Conservation (phyloP, 768 basidiomycete species). For the Lactarius deliciosus region DNA sequence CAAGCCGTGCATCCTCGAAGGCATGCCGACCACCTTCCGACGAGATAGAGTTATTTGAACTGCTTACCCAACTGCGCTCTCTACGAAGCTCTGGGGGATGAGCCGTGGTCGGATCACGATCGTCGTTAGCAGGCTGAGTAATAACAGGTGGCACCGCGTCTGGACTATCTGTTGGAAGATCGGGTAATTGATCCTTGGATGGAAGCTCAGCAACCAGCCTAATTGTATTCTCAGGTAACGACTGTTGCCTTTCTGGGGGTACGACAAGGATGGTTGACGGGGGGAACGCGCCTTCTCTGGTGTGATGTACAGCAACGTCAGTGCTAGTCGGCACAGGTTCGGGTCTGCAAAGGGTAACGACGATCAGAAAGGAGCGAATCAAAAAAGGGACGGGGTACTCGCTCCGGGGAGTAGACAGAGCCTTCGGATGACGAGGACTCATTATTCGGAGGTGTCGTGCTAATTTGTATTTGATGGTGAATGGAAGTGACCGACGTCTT, state of each 20-base stretch:
- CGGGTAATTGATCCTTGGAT: slow-evolving; percentile 16
- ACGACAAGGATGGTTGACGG: slow-evolving; percentile 40
- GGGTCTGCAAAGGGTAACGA: slow-evolving; percentile 11
- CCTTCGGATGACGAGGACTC: slow-evolving; percentile 14
- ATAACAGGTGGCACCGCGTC: slow-evolving; percentile 3
- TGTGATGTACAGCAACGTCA: slow-evolving; percentile 12
- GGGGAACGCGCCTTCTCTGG: slow-evolving; percentile 67
- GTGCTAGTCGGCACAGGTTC: slow-evolving; percentile 6
- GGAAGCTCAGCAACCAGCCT: slow-evolving; percentile 21
- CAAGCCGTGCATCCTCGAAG: slow-evolving; percentile 15
- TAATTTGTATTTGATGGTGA: slow-evolving; percentile 19
- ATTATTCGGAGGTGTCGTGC: not conserved
- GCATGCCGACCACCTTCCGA: slow-evolving; percentile 31
- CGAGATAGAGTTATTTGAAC: slow-evolving; percentile 24
- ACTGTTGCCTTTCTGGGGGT: slow-evolving; percentile 17
- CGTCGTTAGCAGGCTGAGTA: not conserved
- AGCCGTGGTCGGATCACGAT: not conserved
- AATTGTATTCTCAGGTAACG: slow-evolving; percentile 4
- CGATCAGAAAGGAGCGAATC: not conserved
- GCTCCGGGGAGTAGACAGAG: slow-evolving; percentile 19
- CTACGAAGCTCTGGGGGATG: slow-evolving; percentile 23
- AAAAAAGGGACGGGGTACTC: not conserved
- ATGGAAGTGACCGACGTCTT: slow-evolving; percentile 24
- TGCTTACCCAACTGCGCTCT: slow-evolving; percentile 36
- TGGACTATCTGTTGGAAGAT: slow-evolving; percentile 4